Conservation (phyloP, 495 filamentous ascomycete genomes). For the Staphylotrichum longicolle region DNA sequence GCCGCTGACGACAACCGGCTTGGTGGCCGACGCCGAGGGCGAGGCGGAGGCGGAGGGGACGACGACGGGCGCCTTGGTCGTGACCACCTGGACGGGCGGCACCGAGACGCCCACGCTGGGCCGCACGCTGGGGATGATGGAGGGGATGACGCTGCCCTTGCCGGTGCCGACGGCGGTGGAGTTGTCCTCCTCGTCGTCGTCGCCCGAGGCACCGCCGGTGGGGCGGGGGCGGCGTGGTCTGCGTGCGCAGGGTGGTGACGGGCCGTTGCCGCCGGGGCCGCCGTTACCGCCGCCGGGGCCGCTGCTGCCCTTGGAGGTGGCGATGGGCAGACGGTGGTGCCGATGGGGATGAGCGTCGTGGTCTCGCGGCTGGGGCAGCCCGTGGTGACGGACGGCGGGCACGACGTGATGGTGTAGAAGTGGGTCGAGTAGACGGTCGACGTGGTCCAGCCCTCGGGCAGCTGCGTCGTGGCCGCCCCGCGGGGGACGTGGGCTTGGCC, state of each 20-base stretch:
- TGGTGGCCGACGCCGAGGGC: background rate
- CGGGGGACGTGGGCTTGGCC: conserved; percentile 38
- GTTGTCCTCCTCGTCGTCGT: background rate
- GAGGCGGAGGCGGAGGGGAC: too few relatives aligned
- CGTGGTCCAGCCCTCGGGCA: conserved; percentile 46
- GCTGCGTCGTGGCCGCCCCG: conserved; percentile 39
- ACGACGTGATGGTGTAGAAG: conserved; percentile 47
- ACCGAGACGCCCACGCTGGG: background rate
- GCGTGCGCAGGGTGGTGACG: conserved; percentile 13
- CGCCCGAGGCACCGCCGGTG: background rate
- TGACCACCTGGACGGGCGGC: conserved; percentile 13
- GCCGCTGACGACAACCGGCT: conserved; percentile 3
- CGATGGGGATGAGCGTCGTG: conserved; percentile 28
- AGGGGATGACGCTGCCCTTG: background rate
- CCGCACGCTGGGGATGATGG: background rate
- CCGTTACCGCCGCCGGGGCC: background rate
- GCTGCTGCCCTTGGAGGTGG: too few relatives aligned
- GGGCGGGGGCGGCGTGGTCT: conserved; percentile 5
- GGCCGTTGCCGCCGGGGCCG: background rate
- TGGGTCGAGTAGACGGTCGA: conserved; percentile 55
- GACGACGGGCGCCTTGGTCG: background rate
- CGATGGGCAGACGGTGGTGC: conserved; percentile 5
- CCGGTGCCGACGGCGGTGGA: background rate
- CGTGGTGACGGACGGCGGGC: conserved; percentile 53
- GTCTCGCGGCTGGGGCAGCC: conserved; percentile 51